Base-by-base conservation (phyloP, 2,329 filamentous ascomycete genomes). In the Aureobasidium sp. region DNA sequence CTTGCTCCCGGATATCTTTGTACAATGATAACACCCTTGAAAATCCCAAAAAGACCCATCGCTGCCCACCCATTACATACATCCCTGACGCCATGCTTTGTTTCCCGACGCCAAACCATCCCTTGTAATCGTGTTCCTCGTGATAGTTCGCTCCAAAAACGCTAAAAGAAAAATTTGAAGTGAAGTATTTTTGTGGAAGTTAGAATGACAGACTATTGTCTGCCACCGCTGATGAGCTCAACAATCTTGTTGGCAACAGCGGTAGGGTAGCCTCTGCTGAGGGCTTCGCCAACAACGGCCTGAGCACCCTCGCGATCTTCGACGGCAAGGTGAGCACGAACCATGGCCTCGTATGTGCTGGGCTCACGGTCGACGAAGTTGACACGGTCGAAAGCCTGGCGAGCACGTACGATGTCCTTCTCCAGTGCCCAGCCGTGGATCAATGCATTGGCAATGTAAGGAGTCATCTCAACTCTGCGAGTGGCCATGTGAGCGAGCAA, bases 331-430 rank as follows among this genome's bases (percentile, higher is more conserved):
- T 88, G 97, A 0, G 94, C 94, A 50, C 94, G 84, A 5, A 92
- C 96, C 94, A 99, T 99, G 44, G 93, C 92, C 78, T 99, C 94
- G 74, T 99, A 99, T 5, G 94, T 99, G 79, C 91, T 97, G 3
- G 94, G 94, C 79, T 99, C 94, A 62, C 94, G 87, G 77, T 87
- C 91, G 61, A 86, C 83, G 32, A 85, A 82, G 9, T 87, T 84
- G 3, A 99, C 87, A n/a, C 83, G 81, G 63, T 89, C 83, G 72
- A 96, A 99, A 65, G 97, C 86, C 27, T 82, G 78, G 71, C 87
- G 85, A 20, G 91, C 90, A 75, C 91, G 92, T 64, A 79, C 76
- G 48, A 97, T 89, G 66, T 95, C 84, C 76, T 88, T 88, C 73
- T 89, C 89, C 15, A 87, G 83, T 26, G 93, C 90, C 93, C 94